These are phyloP conservation scores for Colletotrichum sp. DNA, from an alignment of 2,329 filamentous ascomycete genomes.

Conservation along the genomic window DNA sequence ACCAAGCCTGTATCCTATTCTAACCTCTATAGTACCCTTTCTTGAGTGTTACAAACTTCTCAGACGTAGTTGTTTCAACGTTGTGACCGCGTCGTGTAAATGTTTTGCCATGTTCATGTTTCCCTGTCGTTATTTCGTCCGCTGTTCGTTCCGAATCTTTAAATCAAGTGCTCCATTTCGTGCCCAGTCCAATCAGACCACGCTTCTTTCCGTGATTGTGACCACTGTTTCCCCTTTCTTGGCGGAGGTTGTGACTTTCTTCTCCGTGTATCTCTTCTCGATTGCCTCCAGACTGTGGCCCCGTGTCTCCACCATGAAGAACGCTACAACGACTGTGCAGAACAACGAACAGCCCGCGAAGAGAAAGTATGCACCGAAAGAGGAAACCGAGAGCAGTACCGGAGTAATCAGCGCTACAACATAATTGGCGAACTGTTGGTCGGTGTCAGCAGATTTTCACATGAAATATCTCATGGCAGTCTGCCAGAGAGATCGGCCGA, in stretches of 20 bases:
- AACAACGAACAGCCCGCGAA: constrained; percentile 45
- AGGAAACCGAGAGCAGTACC: constrained; percentile 40
- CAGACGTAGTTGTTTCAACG: not conserved
- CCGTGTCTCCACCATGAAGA: constrained; percentile 49
- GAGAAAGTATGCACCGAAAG: constrained; percentile 50
- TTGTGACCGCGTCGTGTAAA: not conserved
- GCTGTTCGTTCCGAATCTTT: not conserved
- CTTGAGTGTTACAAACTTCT: not conserved
- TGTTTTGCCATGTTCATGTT: not conserved
- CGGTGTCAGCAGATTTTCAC: not conserved
- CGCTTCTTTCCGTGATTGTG: not conserved
- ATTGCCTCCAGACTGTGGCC: constrained; percentile 47
- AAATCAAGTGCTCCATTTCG: not conserved
- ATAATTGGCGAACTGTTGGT: constrained; percentile 44
- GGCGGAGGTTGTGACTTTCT: not conserved
- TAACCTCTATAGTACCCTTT: not conserved
- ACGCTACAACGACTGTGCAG: constrained; percentile 37
- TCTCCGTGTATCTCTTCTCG: constrained; percentile 25
- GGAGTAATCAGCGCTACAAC: constrained; percentile 51
- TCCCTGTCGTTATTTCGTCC: not conserved
- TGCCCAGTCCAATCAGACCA: not conserved
- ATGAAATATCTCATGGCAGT: not conserved
- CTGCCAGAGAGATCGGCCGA: not conserved
- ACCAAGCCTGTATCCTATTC: not conserved
- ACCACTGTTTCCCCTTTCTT: not conserved